Base-by-base conservation (phyloP, 768 basidiomycete genomes). In the Suillus subluteus region DNA sequence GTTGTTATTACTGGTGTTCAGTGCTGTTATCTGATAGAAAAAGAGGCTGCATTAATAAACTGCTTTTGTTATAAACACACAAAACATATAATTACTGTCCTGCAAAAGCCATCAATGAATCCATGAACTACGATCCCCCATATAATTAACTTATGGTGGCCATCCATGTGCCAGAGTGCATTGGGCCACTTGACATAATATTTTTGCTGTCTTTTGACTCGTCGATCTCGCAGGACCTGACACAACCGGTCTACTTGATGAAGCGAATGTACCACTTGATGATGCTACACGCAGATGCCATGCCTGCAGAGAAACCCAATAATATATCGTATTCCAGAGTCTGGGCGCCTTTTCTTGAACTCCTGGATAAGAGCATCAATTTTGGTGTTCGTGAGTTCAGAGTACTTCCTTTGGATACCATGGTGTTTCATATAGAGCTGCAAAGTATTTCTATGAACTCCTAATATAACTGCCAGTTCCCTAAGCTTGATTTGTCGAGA, bases 1-100 rank as follows among this genome's bases (percentile, higher is more conserved):
- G 50, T 80, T 80, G 62, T 80, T 65, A 1, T 30, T 65, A 37
- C 66, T 76, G 0, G 76, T 76, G 16, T 46, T 62, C 13, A 84
- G 68, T 0, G 71, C 81, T 13, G 72, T 74, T 9, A 81, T 69
- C 67, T 67, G 8, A 43, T 50, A 6, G 46, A n/a, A 48, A 65
- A 37, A 68, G 23, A n/a, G 62, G 58, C 56, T 46, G 58, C 63
- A 65, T 54, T 55, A 65, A 46, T 46, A 16, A 21, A 44, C 18
- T 44, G 4, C 44, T 46, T 46, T 1, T 46, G 9, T 46, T 46
- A n/a, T 1, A n/a, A 46, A 11, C 21, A 11, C 43, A n/a, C 1
- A 0, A 46, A 46, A n/a, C 43, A 44, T n/a, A 46, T n/a, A n/a
- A 1, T 46, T 46, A 46, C 44, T 21, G 2, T 46, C 21, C 44